These are phyloP conservation scores for Turnera subulata DNA, from an alignment of 345 rosid genomes.

Conservation along the genomic window DNA sequence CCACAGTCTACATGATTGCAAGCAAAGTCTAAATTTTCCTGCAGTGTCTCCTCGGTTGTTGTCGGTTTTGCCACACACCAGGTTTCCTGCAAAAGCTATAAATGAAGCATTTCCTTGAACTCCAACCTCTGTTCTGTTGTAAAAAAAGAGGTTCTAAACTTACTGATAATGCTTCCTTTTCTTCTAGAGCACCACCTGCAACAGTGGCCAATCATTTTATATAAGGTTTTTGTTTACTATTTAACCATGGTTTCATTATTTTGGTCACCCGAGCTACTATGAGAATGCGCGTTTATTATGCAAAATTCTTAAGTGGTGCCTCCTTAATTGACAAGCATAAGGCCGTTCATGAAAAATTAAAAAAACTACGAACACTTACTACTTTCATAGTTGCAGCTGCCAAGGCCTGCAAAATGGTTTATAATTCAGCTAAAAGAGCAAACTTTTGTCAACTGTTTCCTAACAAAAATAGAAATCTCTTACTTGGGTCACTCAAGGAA, in stretches of 20 bases:
- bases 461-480: too few species aligned
- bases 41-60: neutral
- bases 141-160: neutral
- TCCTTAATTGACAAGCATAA: too few species aligned
- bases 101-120: neutral
- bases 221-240: too few species aligned
- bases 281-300: too few species aligned
- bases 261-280: too few species aligned
- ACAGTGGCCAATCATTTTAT: neutral
- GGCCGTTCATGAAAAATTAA: neutral
- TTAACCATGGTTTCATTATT: too few species aligned
- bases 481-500: constrained; percentile 21
- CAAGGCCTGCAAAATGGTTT: constrained; percentile 1
- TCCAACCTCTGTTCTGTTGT: neutral
- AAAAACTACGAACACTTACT: neutral
- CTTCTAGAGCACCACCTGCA: neutral
- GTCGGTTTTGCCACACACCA: constrained; percentile 21
- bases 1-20: constrained; percentile 12
- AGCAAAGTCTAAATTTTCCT: constrained; percentile 10
- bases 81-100: constrained; percentile 5
- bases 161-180: neutral
- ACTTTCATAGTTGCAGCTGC: constrained; percentile 4
- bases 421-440: neutral
- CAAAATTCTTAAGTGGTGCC: too few species aligned
- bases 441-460: neutral